These are phyloP conservation scores for Curvularia hawaiiensis DNA, from an alignment of 2,329 filamentous ascomycete genomes.

Conservation along the genomic window DNA sequence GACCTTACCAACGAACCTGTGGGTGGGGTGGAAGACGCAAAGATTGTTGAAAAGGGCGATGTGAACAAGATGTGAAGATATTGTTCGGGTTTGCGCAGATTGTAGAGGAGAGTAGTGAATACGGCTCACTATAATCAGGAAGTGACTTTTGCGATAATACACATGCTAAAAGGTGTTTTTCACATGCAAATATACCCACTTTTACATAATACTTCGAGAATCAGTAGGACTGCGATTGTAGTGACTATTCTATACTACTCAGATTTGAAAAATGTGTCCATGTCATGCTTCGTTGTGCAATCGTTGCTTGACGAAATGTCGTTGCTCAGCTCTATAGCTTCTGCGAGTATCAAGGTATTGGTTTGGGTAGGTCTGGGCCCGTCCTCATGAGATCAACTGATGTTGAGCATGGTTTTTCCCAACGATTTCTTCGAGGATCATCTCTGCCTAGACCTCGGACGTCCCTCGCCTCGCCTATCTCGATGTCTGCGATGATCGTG, in stretches of 20 bases:
- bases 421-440: background rate
- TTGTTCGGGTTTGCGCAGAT: background rate
- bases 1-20: slow-evolving; percentile 6
- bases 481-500: background rate
- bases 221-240: background rate
- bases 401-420: background rate
- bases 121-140: no score
- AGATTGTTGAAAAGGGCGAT: slow-evolving; percentile 14
- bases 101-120: background rate
- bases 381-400: background rate
- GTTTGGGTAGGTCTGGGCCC: no score
- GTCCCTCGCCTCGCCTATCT: background rate
- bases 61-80: background rate
- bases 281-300: no score
- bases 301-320: no score
- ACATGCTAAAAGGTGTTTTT: background rate
- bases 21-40: background rate
- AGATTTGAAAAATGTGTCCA: no score
- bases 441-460: background rate
- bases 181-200: background rate
- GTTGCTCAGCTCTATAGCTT: no score
- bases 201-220: background rate
- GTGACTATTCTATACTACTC: background rate
- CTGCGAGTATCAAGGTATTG: no score
- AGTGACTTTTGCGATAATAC: background rate